Evolutionary conservation across 768 basidiomycete genomes (phyloP).

Genomic region (Hypholoma sublateritium): DNA sequence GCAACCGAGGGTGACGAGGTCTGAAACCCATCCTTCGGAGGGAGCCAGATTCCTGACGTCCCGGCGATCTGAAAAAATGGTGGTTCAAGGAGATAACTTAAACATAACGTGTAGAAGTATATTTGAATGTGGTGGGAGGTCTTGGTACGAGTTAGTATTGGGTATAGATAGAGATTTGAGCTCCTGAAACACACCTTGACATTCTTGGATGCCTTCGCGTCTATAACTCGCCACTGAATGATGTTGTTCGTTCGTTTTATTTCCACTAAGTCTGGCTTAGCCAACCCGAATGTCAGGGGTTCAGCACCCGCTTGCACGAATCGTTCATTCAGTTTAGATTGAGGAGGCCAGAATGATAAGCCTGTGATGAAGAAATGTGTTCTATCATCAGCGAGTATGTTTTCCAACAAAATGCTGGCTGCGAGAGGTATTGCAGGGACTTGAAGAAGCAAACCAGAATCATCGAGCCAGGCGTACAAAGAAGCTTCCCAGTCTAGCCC

Average conservation of each 20-base stretch:
- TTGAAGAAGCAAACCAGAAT: slow-evolving; percentile 37
- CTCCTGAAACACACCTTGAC: slow-evolving; percentile 39
- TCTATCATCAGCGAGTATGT: slow-evolving; percentile 42
- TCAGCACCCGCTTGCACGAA: slow-evolving; percentile 29
- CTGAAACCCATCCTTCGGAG: slow-evolving; percentile 37
- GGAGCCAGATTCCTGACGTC: slow-evolving; percentile 46
- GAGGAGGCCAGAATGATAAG: slow-evolving; percentile 42
- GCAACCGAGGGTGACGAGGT: slow-evolving; percentile 29
- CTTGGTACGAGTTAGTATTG: slow-evolving; percentile 20
- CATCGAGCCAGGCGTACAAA: slow-evolving; percentile 43
- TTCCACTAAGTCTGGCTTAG: slow-evolving; percentile 51
- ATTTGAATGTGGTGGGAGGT: slow-evolving; percentile 53
- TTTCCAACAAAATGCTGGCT: slow-evolving; percentile 33
- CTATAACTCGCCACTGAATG: slow-evolving; percentile 46
- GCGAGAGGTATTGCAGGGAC: slow-evolving; percentile 36
- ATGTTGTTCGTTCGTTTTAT: slow-evolving; percentile 31
- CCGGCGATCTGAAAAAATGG: slow-evolving; percentile 32
- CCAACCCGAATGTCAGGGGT: slow-evolving; percentile 42
- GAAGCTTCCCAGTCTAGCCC: slow-evolving; percentile 45
- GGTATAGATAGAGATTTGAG: background rate
- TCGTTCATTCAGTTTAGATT: slow-evolving; percentile 28
- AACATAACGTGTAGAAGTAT: slow-evolving; percentile 49
- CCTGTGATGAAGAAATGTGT: slow-evolving; percentile 47
- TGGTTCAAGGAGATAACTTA: slow-evolving; percentile 35
- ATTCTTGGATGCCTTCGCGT: slow-evolving; percentile 47